A percentile compares a stretch with the other conserved stretches of the same genome.
phyloP scores from a whole-genome alignment of 1,284 basidiomycete species.

The Mycosarcoma mackinlayi region DNA sequence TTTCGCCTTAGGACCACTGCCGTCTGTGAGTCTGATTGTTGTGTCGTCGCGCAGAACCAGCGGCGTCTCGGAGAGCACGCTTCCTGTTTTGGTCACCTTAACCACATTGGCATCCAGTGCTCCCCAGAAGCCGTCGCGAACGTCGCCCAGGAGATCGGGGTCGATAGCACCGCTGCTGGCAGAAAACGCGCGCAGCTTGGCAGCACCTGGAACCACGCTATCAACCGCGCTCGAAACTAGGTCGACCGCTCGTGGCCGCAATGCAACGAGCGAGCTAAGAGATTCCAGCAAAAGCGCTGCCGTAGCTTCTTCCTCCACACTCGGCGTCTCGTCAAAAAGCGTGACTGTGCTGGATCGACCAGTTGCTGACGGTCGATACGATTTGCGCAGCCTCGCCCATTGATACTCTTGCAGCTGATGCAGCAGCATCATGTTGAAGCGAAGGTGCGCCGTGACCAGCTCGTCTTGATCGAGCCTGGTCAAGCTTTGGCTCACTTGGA shows the following conservation, averaged over 20 bases:
- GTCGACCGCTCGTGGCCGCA: constrained; percentile 27
- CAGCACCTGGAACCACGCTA: constrained; percentile 15
- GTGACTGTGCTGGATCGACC: constrained; percentile 3
- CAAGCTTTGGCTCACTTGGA: constrained; percentile 24
- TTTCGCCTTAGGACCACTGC: constrained; percentile 38
- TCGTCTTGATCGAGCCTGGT: constrained; percentile 45
- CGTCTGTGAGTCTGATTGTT: constrained; percentile 43
- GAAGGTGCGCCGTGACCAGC: constrained; percentile 33
- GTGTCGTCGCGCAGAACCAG: constrained; percentile 44
- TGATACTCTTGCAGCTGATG: constrained; percentile 60
- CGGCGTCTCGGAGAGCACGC: constrained; percentile 20
- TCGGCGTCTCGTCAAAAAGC: constrained; percentile 15
- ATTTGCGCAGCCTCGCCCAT: constrained; percentile 53
- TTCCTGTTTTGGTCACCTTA: constrained; percentile 23
- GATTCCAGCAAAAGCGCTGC: constrained; percentile 48
- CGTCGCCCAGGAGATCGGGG: constrained; percentile 41
- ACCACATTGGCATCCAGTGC: constrained; percentile 44
- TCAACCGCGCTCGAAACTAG: constrained; percentile 14
- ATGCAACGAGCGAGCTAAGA: constrained; percentile 39
- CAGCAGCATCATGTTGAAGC: constrained; percentile 49
- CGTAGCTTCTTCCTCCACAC: constrained; percentile 42
- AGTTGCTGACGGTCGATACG: constrained; percentile 12
- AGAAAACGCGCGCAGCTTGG: constrained; percentile 31
- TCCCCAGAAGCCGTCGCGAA: constrained; percentile 57
- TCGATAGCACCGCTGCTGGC: constrained; percentile 46